phyloP scores from a whole-genome alignment of 2,329 filamentous ascomycete species.

The Paraconiothyrium brasiliense region DNA sequence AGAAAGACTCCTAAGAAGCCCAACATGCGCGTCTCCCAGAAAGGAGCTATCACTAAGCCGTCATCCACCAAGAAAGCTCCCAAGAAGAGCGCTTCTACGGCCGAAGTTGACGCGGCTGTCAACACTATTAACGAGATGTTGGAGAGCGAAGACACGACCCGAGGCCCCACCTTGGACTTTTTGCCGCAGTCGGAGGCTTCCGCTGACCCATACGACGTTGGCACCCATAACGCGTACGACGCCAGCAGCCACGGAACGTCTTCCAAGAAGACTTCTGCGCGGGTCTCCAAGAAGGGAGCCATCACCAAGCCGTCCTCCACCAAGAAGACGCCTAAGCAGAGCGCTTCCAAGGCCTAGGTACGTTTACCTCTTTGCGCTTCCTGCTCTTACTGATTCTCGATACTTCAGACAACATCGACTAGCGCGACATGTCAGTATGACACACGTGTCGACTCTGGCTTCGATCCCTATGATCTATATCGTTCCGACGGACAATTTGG shows the following conservation, averaged over 20 bases:
- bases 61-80: slow-evolving; percentile 1
- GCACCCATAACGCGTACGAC: slow-evolving; percentile 14
- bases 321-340: slow-evolving; percentile 7
- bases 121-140: too few relatives aligned
- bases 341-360: slow-evolving; percentile 6
- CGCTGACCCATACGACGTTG: too few relatives aligned
- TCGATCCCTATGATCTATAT: slow-evolving; percentile 4
- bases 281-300: slow-evolving; percentile 4
- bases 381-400: neutral
- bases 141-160: too few relatives aligned
- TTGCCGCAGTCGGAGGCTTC: too few relatives aligned
- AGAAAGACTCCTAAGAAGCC: slow-evolving; percentile 20
- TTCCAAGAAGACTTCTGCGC: slow-evolving; percentile 19
- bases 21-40: slow-evolving; percentile 2
- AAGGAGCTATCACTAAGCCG: slow-evolving; percentile 5
- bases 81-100: slow-evolving; percentile 3
- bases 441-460: neutral
- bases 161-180: too few relatives aligned
- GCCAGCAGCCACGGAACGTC: slow-evolving; percentile 16
- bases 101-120: neutral
- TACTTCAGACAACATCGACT: neutral
- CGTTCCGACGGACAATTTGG: slow-evolving; percentile 5
- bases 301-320: slow-evolving; percentile 6
- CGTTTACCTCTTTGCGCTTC: neutral
- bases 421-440: neutral